Percentiles rank a stretch among this genome's conserved stretches.
Conservation (phyloP, 805 yeast genomes). For the Metschnikowia corniflorae region DNA sequence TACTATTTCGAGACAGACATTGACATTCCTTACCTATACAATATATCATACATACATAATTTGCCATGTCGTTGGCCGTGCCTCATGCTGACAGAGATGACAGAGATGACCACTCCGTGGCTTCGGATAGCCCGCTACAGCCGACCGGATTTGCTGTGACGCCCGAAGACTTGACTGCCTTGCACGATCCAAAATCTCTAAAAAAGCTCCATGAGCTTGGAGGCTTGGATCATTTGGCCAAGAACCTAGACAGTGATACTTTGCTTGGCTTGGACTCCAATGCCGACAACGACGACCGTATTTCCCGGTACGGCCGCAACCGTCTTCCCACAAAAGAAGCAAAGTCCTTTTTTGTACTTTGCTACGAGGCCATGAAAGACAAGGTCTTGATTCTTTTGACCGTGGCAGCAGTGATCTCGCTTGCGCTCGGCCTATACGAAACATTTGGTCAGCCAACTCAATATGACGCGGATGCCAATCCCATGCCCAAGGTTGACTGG, state of each 20-base stretch:
- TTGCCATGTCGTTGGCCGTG: constrained; percentile 17
- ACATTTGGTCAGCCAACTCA: constrained; percentile 80
- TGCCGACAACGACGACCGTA: constrained; percentile 39
- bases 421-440: constrained; percentile 89
- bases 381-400: constrained; percentile 81
- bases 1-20: no score
- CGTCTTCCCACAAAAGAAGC: constrained; percentile 66
- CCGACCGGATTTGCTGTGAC: constrained; percentile 16
- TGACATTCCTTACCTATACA: not conserved
- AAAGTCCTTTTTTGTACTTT: constrained; percentile 62
- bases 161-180: constrained; percentile 35
- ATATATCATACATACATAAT: not conserved
- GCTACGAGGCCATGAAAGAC: constrained; percentile 85
- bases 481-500: constrained; percentile 89
- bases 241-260: constrained; percentile 34
- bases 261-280: constrained; percentile 32
- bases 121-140: constrained; percentile 16
- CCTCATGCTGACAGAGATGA: constrained; percentile 15
- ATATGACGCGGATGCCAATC: constrained; percentile 73
- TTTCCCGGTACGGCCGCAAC: constrained; percentile 62
- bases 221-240: constrained; percentile 37
- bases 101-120: constrained; percentile 15
- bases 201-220: constrained; percentile 40
- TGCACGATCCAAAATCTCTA: constrained; percentile 65
- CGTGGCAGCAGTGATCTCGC: constrained; percentile 83